Conservation (phyloP, 1,284 basidiomycete genomes). For the Paramarasmius palmivorus region DNA sequence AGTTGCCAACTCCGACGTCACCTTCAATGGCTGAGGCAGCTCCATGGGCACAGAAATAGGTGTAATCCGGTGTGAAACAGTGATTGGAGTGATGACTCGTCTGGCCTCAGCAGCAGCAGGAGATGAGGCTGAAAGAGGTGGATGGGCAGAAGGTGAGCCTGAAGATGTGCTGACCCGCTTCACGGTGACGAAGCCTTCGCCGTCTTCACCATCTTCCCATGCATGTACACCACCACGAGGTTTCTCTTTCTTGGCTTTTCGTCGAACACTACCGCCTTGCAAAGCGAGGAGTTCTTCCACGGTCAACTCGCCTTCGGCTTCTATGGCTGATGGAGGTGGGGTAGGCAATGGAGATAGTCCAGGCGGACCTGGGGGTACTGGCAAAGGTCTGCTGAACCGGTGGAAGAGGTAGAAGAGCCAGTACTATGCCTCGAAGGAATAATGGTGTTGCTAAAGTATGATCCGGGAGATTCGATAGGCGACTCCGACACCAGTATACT, state of each 20-base stretch:
- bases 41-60: neutral
- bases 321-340: neutral
- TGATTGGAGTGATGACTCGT: neutral
- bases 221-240: conserved; percentile 32
- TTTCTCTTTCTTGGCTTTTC: conserved; percentile 3
- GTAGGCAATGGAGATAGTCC: conserved; percentile 9
- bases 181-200: conserved; percentile 30
- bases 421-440: neutral
- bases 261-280: conserved; percentile 18
- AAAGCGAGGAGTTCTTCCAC: conserved; percentile 48
- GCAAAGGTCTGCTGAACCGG: conserved; percentile 11
- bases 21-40: neutral
- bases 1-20: neutral
- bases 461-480: neutral
- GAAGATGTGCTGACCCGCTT: conserved; percentile 24
- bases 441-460: neutral
- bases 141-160: neutral
- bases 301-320: conserved; percentile 40
- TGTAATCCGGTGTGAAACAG: neutral
- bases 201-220: conserved; percentile 39
- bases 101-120: neutral
- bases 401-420: conserved; percentile 1
- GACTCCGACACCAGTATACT: neutral
- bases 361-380: conserved; percentile 10
- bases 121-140: neutral